Percentiles rank a stretch among this genome's conserved stretches.
Evolutionary conservation across 768 basidiomycete genomes (phyloP).

Genomic region (Tylopilus balloui): DNA sequence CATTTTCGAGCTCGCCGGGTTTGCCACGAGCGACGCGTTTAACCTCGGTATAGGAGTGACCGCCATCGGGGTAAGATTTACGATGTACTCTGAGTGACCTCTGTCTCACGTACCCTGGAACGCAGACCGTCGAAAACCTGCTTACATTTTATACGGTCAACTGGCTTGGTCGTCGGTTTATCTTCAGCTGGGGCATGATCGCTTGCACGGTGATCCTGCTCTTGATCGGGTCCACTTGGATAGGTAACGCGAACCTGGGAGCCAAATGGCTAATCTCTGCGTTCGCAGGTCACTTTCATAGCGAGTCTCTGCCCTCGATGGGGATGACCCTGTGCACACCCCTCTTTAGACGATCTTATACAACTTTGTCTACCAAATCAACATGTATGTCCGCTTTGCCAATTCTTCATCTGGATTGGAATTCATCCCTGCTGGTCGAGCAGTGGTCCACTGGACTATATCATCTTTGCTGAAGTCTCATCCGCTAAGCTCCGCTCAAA

Average conservation of each 20-base stretch:
- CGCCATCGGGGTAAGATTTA: slow-evolving; percentile 21
- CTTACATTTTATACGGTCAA: slow-evolving; percentile 26
- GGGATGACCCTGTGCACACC: background rate
- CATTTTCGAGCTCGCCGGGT: slow-evolving; percentile 36
- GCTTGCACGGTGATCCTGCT: slow-evolving; percentile 20
- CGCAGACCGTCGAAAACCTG: slow-evolving; percentile 25
- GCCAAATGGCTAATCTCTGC: slow-evolving; percentile 23
- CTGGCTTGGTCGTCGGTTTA: slow-evolving; percentile 21
- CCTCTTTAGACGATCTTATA: slow-evolving; percentile 25
- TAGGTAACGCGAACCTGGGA: slow-evolving; percentile 3
- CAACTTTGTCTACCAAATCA: slow-evolving; percentile 27
- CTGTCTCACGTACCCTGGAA: background rate
- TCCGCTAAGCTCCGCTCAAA: slow-evolving; percentile 30
- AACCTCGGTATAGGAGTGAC: slow-evolving; percentile 29
- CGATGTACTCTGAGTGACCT: background rate
- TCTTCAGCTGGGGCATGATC: slow-evolving; percentile 29
- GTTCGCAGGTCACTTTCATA: slow-evolving; percentile 13
- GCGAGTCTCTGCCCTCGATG: background rate
- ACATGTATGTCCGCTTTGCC: slow-evolving; percentile 16
- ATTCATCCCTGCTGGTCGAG: background rate
- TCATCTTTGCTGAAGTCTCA: slow-evolving; percentile 28
- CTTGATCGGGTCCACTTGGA: slow-evolving; percentile 29
- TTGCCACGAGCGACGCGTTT: slow-evolving; percentile 27
- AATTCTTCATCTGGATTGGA: background rate
- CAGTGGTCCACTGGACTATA: slow-evolving; percentile 27